A percentile compares a stretch with the other conserved stretches of the same genome.
These are phyloP conservation scores for Vaccinium vitisidaea DNA, from an alignment of 148 eudicot species.

Conservation along the genomic window DNA sequence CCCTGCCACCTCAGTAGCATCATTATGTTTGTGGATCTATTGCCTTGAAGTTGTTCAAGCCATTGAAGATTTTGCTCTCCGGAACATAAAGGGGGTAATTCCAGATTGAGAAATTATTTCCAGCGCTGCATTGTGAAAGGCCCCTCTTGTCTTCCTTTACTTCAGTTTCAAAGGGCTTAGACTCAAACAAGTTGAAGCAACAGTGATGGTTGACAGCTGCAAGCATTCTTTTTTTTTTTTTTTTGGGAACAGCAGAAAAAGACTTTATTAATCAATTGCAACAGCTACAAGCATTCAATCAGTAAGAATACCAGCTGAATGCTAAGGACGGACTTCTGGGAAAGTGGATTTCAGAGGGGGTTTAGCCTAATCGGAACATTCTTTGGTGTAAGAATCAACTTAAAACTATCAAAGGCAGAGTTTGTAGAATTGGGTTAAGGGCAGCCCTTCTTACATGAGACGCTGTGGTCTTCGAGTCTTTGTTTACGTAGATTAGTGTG, in stretches of 20 bases:
- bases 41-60: background rate
- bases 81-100: background rate
- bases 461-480: background rate
- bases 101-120: background rate
- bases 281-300: background rate
- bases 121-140: background rate
- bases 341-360: background rate
- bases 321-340: background rate
- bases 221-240: too few species aligned
- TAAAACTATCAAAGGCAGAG: background rate
- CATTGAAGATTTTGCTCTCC: background rate
- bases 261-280: too few species aligned
- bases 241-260: too few species aligned
- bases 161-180: background rate
- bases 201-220: too few species aligned
- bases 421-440: background rate
- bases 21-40: background rate
- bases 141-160: background rate
- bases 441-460: background rate
- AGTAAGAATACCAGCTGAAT: background rate
- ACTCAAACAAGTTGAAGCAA: background rate
- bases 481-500: background rate
- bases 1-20: background rate
- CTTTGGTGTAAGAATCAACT: background rate
- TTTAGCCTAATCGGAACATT: background rate